These are phyloP conservation scores for Naganishia vaughanmartiniae DNA, from an alignment of 768 basidiomycete genomes.

Conservation along the genomic window DNA sequence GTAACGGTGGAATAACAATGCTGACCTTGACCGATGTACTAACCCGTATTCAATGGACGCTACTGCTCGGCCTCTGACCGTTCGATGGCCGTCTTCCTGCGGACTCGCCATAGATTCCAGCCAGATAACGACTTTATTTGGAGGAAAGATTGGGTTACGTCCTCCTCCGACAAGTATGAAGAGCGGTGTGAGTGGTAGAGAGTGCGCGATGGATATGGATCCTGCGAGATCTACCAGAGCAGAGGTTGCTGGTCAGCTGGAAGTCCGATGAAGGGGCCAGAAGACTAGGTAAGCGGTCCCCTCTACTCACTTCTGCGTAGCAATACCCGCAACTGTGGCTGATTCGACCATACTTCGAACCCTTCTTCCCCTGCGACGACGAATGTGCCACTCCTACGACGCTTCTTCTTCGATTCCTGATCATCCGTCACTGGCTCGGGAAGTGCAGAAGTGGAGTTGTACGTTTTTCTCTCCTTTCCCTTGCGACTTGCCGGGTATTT, in stretches of 20 bases:
- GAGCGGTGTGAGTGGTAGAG: constrained; percentile 40
- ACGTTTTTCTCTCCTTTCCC: neutral
- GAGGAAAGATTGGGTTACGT: constrained; percentile 48
- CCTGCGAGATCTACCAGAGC: constrained; percentile 12
- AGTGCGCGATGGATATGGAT: constrained; percentile 22
- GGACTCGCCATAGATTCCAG: constrained; percentile 14
- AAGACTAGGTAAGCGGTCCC: neutral
- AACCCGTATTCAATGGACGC: constrained; percentile 1
- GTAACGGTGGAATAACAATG: neutral
- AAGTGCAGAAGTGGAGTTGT: neutral
- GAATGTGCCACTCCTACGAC: constrained; percentile 80
- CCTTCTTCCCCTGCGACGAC: constrained; percentile 51
- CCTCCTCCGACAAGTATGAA: constrained; percentile 52
- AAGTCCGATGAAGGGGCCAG: neutral
- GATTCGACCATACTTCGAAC: constrained; percentile 16
- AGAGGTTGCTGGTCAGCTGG: neutral
- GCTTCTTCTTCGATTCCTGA: constrained; percentile 59
- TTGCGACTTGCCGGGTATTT: neutral
- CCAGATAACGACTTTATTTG: constrained; percentile 50
- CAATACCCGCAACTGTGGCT: neutral
- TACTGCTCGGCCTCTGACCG: constrained; percentile 20
- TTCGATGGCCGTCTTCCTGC: neutral
- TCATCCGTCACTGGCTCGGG: neutral
- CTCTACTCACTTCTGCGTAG: neutral
- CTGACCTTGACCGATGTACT: neutral